phyloP scores from a whole-genome alignment of 2,329 filamentous ascomycete species.

The Leptoxyphium fumago region DNA sequence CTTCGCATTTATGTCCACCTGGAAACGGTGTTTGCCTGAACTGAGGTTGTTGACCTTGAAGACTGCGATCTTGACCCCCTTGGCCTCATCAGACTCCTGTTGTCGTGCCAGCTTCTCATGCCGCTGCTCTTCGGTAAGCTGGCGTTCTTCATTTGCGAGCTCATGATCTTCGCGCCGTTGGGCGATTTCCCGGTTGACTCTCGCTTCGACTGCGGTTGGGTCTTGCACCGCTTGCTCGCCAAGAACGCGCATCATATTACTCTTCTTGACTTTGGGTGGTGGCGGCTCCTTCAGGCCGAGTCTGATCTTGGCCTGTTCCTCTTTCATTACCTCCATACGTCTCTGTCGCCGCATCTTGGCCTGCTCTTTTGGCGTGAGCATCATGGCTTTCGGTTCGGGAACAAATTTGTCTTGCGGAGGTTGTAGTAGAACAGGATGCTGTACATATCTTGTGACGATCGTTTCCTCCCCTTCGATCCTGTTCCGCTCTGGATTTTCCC shows the following conservation, averaged over 20 bases:
- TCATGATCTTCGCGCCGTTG: slow-evolving; percentile 71
- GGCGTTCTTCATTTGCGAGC: slow-evolving; percentile 65
- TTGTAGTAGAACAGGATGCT: slow-evolving; percentile 82
- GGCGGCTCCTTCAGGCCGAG: slow-evolving; percentile 80
- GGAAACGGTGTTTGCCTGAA: slow-evolving; percentile 83
- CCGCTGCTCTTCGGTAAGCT: slow-evolving; percentile 74
- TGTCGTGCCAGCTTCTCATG: slow-evolving; percentile 70
- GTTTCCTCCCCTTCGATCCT: slow-evolving; percentile 67
- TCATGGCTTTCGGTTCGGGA: slow-evolving; percentile 75
- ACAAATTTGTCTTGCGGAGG: slow-evolving; percentile 79
- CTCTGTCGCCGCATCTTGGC: slow-evolving; percentile 80
- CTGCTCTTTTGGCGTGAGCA: slow-evolving; percentile 78
- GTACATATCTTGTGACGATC: slow-evolving; percentile 80
- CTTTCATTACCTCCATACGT: slow-evolving; percentile 84
- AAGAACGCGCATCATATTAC: slow-evolving; percentile 92
- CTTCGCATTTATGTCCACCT: slow-evolving; percentile 83
- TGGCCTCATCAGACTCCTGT: slow-evolving; percentile 75
- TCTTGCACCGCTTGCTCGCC: slow-evolving; percentile 90
- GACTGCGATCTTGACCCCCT: slow-evolving; percentile 72
- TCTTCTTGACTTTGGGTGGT: slow-evolving; percentile 91
- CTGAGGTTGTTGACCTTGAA: slow-evolving; percentile 83
- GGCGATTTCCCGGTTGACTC: slow-evolving; percentile 83
- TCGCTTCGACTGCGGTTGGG: slow-evolving; percentile 88
- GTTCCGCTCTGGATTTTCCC: slow-evolving; percentile 49
- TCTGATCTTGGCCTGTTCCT: slow-evolving; percentile 90